These are phyloP conservation scores for Metschnikowia vanudenii DNA, from an alignment of 805 yeast species.

Conservation along the genomic window DNA sequence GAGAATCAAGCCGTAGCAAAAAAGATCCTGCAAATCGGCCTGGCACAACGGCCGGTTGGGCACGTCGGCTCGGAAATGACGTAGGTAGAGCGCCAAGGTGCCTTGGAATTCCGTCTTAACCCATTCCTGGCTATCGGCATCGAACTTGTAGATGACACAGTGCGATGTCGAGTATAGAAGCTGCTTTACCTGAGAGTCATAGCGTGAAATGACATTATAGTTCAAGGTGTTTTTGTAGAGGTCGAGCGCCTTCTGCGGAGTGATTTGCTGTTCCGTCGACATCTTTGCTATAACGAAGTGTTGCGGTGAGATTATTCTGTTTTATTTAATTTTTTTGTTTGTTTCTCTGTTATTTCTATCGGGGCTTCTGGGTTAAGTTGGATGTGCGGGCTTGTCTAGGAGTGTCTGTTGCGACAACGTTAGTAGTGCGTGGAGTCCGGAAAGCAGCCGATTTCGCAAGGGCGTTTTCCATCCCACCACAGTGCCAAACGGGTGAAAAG, in stretches of 20 bases:
- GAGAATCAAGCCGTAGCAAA: conserved; percentile 68
- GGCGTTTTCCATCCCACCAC: too few species aligned
- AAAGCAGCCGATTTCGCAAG: too few species aligned
- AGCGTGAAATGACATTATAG: conserved; percentile 72
- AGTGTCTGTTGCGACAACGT: too few species aligned
- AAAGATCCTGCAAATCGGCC: conserved; percentile 41
- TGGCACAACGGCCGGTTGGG: conserved; percentile 9
- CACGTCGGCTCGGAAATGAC: conserved; percentile 40
- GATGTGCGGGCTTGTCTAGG: too few species aligned
- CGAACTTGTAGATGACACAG: conserved; percentile 67
- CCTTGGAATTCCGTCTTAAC: conserved; percentile 69
- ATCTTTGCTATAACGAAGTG: conserved; percentile 19
- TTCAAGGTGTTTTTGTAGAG: conserved; percentile 67
- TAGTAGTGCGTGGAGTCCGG: too few species aligned
- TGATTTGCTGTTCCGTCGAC: conserved; percentile 34
- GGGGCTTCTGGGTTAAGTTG: too few species aligned
- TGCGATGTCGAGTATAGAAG: conserved; percentile 68
- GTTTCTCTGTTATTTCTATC: too few species aligned
- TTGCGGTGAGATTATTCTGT: too few species aligned
- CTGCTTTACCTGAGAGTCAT: conserved; percentile 70
- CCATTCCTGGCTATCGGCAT: conserved; percentile 61
- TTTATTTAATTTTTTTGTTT: neutral
- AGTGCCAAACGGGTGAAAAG: too few species aligned
- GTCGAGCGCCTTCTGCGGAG: conserved; percentile 49
- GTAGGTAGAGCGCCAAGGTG: conserved; percentile 60